Evolutionary conservation across 805 yeast species (phyloP).

Genomic region (Wickerhamiella sergipiensis): DNA sequence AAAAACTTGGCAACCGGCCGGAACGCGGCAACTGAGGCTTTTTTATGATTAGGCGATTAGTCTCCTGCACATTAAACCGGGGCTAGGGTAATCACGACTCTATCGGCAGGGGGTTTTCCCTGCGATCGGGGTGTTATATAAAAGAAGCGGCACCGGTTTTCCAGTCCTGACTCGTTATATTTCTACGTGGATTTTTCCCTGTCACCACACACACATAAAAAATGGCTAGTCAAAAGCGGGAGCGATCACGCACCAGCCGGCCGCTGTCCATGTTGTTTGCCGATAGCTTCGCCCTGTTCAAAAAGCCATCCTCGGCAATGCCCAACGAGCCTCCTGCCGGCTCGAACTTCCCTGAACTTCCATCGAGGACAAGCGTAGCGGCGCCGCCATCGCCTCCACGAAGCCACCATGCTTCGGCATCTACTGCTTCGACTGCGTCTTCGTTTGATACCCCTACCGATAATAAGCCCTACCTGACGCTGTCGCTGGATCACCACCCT

Average conservation of each 20-base stretch:
- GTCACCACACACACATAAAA: not conserved
- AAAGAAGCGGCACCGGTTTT: not conserved
- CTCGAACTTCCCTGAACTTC: slow-evolving; percentile 2
- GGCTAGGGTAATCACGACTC: not conserved
- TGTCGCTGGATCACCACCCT: not conserved
- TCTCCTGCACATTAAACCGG: not conserved
- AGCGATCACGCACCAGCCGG: slow-evolving; percentile 7
- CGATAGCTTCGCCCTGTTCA: slow-evolving; percentile 11
- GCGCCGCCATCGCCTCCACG: not conserved
- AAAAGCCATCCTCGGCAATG: not conserved
- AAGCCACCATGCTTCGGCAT: not conserved
- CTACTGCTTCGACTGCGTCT: not conserved
- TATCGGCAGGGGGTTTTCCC: not conserved
- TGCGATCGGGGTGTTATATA: not conserved
- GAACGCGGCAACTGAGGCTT: not conserved
- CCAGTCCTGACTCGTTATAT: too few species aligned
- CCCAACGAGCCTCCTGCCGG: not conserved
- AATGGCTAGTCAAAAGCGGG: not conserved
- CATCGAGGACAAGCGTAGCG: not conserved
- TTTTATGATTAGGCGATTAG: not conserved
- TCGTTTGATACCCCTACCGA: not conserved
- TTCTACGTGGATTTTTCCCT: not conserved
- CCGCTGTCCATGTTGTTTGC: slow-evolving; percentile 13
- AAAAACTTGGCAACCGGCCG: not conserved
- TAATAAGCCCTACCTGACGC: not conserved